These are phyloP conservation scores for Firmiana major DNA, from an alignment of 345 rosid species.

Conservation along the genomic window DNA sequence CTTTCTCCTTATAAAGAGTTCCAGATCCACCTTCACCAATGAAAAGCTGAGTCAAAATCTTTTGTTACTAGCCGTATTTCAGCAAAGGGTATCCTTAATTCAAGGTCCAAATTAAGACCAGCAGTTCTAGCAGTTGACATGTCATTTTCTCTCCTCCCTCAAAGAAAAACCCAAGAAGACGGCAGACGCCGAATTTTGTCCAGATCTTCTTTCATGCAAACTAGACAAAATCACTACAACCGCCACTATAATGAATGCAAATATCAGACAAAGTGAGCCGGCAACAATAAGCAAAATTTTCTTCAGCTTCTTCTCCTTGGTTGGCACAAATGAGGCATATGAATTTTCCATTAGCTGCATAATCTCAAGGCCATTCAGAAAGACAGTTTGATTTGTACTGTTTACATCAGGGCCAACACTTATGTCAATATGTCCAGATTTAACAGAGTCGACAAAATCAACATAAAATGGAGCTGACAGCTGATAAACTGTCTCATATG, in stretches of 20 bases:
- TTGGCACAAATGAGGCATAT: background rate
- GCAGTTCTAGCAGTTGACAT: background rate
- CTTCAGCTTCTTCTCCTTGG: slow-evolving; percentile 4
- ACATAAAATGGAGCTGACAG: slow-evolving; percentile 31
- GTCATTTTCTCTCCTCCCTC: background rate
- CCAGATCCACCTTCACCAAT: slow-evolving; percentile 51
- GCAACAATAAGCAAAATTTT: slow-evolving; percentile 4
- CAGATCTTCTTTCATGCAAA: background rate
- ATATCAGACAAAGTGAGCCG: slow-evolving; percentile 17
- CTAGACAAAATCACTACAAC: background rate
- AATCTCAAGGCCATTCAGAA: slow-evolving; percentile 53
- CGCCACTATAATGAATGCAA: background rate
- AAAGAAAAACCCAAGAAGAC: background rate
- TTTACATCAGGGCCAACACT: slow-evolving; percentile 21
- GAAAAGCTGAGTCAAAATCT: slow-evolving; percentile 25
- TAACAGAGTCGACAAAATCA: slow-evolving; percentile 42
- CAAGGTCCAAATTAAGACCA: slow-evolving; percentile 24
- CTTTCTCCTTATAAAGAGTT: slow-evolving; percentile 29
- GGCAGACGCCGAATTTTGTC: background rate
- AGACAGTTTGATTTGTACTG: background rate
- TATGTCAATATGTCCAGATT: slow-evolving; percentile 30
- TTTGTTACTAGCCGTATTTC: slow-evolving; percentile 44
- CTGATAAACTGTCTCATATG: background rate
- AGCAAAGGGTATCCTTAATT: slow-evolving; percentile 30
- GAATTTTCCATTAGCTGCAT: slow-evolving; percentile 32